Evolutionary conservation across 148 eudicot species (phyloP).

Genomic region (Suaeda aralocaspica): DNA sequence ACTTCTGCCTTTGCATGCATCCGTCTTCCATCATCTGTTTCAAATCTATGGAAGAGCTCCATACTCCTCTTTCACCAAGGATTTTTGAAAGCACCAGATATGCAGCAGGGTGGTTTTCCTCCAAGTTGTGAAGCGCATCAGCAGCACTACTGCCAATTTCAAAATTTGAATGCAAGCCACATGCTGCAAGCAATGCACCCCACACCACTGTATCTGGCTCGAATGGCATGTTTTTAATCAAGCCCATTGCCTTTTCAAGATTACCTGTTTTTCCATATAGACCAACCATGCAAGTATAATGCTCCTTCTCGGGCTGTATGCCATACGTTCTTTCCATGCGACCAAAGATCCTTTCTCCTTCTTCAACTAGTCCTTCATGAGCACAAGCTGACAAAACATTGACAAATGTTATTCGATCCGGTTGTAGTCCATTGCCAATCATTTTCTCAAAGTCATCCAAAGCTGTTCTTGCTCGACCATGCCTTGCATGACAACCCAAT

Average conservation of each 20-base stretch:
- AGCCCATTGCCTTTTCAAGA: conserved; percentile 50
- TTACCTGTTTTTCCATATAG: conserved; percentile 69
- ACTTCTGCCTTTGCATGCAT: conserved; percentile 49
- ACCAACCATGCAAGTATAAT: conserved; percentile 78
- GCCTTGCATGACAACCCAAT: conserved; percentile 55
- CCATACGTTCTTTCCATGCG: conserved; percentile 42
- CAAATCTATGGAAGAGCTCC: conserved; percentile 36
- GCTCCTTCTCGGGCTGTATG: conserved; percentile 46
- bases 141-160: conserved; percentile 47
- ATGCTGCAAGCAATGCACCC: conserved; percentile 74
- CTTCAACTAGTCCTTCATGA: conserved; percentile 59
- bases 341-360: conserved; percentile 50
- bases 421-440: conserved; percentile 36
- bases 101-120: conserved; percentile 51
- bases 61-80: conserved; percentile 49
- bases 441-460: conserved; percentile 52
- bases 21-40: conserved; percentile 35
- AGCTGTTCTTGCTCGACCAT: conserved; percentile 59
- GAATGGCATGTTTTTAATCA: conserved; percentile 56
- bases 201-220: conserved; percentile 66
- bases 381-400: conserved; percentile 67
- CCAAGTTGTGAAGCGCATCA: conserved; percentile 39
- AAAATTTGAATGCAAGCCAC: conserved; percentile 56
- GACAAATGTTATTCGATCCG: conserved; percentile 52
- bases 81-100: conserved; percentile 53